phyloP scores from a whole-genome alignment of 495 filamentous ascomycete species.

The Amniculicola lignicola region DNA sequence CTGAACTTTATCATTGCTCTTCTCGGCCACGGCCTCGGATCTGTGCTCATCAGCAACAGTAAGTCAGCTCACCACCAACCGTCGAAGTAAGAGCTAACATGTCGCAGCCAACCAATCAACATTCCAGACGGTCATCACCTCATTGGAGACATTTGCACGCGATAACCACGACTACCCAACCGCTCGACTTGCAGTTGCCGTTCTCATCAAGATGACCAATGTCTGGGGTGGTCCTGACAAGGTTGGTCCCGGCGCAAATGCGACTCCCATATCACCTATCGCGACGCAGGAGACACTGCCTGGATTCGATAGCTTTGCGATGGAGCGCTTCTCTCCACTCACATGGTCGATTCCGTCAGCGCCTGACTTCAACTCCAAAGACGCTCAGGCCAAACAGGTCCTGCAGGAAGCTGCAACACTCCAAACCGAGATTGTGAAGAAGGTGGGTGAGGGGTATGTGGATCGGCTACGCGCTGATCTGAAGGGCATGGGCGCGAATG shows the following conservation, averaged over 20 bases:
- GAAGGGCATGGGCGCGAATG: constrained; percentile 53
- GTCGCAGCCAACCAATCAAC: constrained; percentile 70
- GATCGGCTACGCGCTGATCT: constrained; percentile 56
- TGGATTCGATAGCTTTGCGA: constrained; percentile 90
- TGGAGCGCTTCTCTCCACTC: constrained; percentile 78
- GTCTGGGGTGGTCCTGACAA: constrained; percentile 83
- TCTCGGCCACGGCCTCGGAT: constrained; percentile 80
- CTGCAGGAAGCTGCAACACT: constrained; percentile 77
- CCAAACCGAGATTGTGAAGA: constrained; percentile 82
- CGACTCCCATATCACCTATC: constrained; percentile 41
- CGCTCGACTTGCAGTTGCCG: constrained; percentile 78
- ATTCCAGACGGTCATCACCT: constrained; percentile 80
- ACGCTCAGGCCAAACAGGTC: constrained; percentile 81
- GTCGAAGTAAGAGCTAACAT: constrained; percentile 2
- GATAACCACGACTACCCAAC: constrained; percentile 71
- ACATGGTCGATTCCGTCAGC: constrained; percentile 82
- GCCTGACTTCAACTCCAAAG: constrained; percentile 71
- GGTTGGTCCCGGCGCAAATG: constrained; percentile 35
- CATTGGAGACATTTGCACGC: constrained; percentile 77
- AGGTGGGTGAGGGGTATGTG: constrained; percentile 66
- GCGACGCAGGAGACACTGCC: constrained; percentile 57
- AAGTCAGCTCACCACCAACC: constrained; percentile 35
- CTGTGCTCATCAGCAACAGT: constrained; percentile 81
- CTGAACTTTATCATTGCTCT: constrained; percentile 84
- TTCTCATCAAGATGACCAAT: constrained; percentile 71